phyloP scores from a whole-genome alignment of 345 rosid genomes.

The Limnanthes douglasii region DNA sequence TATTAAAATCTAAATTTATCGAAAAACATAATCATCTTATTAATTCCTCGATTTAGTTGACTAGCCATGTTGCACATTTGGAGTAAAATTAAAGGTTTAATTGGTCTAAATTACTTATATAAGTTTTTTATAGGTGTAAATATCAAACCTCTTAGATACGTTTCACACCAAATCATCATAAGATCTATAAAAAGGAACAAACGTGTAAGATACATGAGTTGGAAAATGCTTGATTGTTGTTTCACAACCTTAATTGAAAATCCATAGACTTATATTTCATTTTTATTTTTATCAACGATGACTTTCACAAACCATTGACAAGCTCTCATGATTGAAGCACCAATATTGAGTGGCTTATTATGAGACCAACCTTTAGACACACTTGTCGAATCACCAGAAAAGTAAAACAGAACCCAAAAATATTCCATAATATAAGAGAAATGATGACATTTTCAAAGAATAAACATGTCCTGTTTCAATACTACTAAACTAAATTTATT shows the following conservation, averaged over 20 bases:
- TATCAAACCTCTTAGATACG: conserved; percentile 12
- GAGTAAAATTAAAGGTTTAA: no score
- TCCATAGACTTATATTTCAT: conserved; percentile 7
- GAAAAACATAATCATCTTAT: no score
- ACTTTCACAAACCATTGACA: conserved; percentile 16
- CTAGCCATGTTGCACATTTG: no score
- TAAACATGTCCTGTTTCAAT: no score
- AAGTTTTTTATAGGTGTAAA: no score
- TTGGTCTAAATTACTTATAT: no score
- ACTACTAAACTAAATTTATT: no score
- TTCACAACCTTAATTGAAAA: conserved; percentile 19
- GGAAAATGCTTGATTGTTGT: conserved; percentile 11
- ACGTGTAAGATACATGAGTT: conserved; percentile 4
- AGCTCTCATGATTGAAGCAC: conserved; percentile 15
- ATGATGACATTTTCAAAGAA: no score
- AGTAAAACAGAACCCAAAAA: conserved; percentile 9
- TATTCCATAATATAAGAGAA: no score
- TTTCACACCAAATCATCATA: conserved; percentile 18
- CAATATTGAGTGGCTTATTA: conserved; percentile 10
- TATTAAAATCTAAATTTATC: no score
- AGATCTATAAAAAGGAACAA: conserved; percentile 14
- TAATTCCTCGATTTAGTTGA: no score
- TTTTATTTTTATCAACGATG: not conserved
- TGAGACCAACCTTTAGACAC: conserved; percentile 11
- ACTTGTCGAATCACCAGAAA: conserved; percentile 14